phyloP scores from a whole-genome alignment of 306 rosid species.

The Malus orientalis region DNA sequence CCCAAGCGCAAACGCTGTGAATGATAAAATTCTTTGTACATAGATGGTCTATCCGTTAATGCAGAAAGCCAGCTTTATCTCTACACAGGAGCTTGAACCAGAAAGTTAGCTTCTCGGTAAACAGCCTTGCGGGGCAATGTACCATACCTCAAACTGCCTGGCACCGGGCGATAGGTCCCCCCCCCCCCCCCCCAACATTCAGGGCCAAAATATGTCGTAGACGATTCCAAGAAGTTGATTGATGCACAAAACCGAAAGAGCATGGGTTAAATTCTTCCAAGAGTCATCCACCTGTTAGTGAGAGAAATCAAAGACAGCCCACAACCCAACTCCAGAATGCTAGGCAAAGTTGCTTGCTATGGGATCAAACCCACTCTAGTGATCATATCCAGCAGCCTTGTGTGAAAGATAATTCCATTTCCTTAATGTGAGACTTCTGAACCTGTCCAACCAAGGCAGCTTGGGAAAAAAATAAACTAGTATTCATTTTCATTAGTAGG shows the following conservation, averaged over 20 bases:
- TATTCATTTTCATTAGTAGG: too few relatives aligned
- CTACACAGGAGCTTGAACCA: slow-evolving; percentile 97
- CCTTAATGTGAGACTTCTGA: slow-evolving; percentile 60
- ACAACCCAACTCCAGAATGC: slow-evolving; percentile 95
- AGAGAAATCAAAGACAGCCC: slow-evolving; percentile 84
- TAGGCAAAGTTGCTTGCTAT: slow-evolving; percentile 77
- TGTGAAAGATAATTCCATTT: slow-evolving; percentile 87
- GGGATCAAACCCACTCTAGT: slow-evolving; percentile 90
- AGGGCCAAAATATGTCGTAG: slow-evolving; percentile 70
- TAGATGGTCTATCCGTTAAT: slow-evolving; percentile 85
- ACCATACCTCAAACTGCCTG: slow-evolving; percentile 74
- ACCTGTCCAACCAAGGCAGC: slow-evolving; percentile 49
- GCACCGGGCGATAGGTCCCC: slow-evolving; percentile 25
- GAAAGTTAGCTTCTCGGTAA: slow-evolving; percentile 90
- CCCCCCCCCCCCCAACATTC: slow-evolving; percentile 44
- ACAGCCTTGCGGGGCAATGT: slow-evolving; percentile 93
- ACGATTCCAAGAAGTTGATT: slow-evolving; percentile 85
- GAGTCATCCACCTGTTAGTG: slow-evolving; percentile 54
- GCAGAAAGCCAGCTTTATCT: slow-evolving; percentile 72
- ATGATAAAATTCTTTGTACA: slow-evolving; percentile 84
- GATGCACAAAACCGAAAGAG: slow-evolving; percentile 92
- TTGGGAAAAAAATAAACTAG: too few relatives aligned
- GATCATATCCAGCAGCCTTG: slow-evolving; percentile 95
- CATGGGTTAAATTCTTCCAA: slow-evolving; percentile 91
- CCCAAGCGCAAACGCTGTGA: slow-evolving; percentile 67